Evolutionary conservation across 495 filamentous ascomycete species (phyloP), one percentile per base, ranked within the genome.

Genomic region (Trichoderma reesei): DNA sequence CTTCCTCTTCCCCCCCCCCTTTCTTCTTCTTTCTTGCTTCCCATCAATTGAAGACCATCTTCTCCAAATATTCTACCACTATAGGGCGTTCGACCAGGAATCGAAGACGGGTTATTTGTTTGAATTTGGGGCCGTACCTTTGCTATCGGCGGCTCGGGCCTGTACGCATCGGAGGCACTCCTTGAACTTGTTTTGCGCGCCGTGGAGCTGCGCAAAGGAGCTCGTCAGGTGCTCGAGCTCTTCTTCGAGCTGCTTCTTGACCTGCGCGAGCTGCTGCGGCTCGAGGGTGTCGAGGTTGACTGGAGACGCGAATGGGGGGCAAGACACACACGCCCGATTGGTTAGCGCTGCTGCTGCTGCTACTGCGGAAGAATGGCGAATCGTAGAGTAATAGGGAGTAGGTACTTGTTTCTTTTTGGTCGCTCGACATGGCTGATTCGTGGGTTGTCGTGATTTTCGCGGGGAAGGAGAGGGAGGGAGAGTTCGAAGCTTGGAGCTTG

Each of bases 171-270:
- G 80, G 60, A 96, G 82, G 73, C 95, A 98, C 71, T 98, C 93
- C 39, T 86, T 80, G 80, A 98, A 98, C 73, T 92, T 94, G 62
- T 85, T 79, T 72, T 96, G 95, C 18, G 94, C 95, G 37, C 86
- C 85, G 65, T 90, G 90, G 38, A 98, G 85, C 75, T 94, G 92
- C 42, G 86, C 76, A 79, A 95, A 96, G 13, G 95, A 97, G 63
- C 77, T 81, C 0, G 90, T 95, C 67, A 98, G 86, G 78, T 96
- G 92, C 72, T 96, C 89, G 66, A 98, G 85, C 71, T 98, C 94
- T 67, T 92, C 86, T 73, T 96, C 93, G 65, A 98, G 89, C 72
- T 96, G 92, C 73, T 94, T 91, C 78, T 98, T 96, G 48, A 98
- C 85, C 64, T 81, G 79, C 61, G 67, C 77, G 37, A 83, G 78